Percentiles rank a stretch among this genome's conserved stretches.
These are phyloP conservation scores for Stachybotrys echinatus DNA, from an alignment of 2,329 filamentous ascomycete genomes.

Conservation along the genomic window DNA sequence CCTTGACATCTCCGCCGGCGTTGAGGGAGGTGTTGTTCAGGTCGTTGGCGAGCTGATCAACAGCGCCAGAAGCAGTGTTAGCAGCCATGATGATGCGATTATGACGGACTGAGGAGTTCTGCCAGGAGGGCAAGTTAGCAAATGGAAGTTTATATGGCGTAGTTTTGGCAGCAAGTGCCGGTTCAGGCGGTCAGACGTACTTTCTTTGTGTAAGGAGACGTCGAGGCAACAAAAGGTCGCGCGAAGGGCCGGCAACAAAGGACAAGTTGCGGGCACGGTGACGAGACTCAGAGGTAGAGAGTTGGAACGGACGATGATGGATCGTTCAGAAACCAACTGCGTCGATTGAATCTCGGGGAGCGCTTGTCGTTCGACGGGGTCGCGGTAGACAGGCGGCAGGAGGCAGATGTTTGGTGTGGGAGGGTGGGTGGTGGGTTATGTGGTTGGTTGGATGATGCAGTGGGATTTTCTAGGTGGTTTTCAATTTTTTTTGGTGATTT, in stretches of 20 bases:
- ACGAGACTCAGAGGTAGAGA: not conserved
- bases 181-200: not conserved
- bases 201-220: not conserved
- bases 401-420: slow-evolving; percentile 10
- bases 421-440: slow-evolving; percentile 6
- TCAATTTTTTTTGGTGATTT: slow-evolving; percentile 56
- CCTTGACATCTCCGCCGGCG: slow-evolving; percentile 60
- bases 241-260: no score
- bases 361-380: slow-evolving; percentile 19
- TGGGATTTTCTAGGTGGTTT: slow-evolving; percentile 57
- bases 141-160: no score
- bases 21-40: slow-evolving; percentile 68
- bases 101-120: not conserved
- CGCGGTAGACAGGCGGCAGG: slow-evolving; percentile 18
- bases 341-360: slow-evolving; percentile 4
- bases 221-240: no score
- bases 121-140: no score
- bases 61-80: slow-evolving; percentile 53
- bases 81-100: slow-evolving; percentile 50
- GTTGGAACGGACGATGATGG: slow-evolving; percentile 6
- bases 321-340: slow-evolving; percentile 7
- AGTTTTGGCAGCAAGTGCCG: no score
- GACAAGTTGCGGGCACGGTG: slow-evolving; percentile 2
- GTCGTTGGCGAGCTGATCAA: slow-evolving; percentile 77
- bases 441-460: slow-evolving; percentile 20